These are phyloP conservation scores for Neopestalotiopsis clavispora DNA, from an alignment of 2,329 filamentous ascomycete genomes.

Conservation along the genomic window DNA sequence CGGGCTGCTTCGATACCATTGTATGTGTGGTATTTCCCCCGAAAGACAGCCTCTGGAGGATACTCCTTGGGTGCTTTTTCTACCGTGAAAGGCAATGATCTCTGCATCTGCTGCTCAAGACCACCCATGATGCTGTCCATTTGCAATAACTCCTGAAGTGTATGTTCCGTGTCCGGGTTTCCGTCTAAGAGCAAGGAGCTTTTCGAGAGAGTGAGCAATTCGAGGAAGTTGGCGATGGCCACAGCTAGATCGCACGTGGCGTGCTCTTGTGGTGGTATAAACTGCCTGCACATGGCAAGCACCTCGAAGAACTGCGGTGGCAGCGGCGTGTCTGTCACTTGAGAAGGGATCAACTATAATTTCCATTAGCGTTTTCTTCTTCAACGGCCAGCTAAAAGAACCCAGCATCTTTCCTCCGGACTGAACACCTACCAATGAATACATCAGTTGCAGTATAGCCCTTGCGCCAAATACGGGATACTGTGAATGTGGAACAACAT, in stretches of 20 bases:
- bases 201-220: slow-evolving; percentile 42
- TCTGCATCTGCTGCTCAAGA: slow-evolving; percentile 42
- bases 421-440: slow-evolving; percentile 52
- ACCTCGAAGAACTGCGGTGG: slow-evolving; percentile 50
- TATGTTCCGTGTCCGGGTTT: slow-evolving; percentile 35
- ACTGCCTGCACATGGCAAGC: slow-evolving; percentile 41
- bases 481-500: slow-evolving; percentile 44
- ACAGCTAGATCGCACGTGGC: slow-evolving; percentile 47
- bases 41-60: slow-evolving; percentile 51
- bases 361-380: slow-evolving; percentile 3
- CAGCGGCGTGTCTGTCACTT: slow-evolving; percentile 43
- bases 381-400: no score
- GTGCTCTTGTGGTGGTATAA: slow-evolving; percentile 41
- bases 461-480: slow-evolving; percentile 50
- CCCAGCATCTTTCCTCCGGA: background rate
- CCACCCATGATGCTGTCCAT: slow-evolving; percentile 44
- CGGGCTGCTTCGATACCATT: slow-evolving; percentile 56
- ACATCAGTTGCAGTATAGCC: slow-evolving; percentile 60
- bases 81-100: slow-evolving; percentile 43
- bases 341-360: slow-evolving; percentile 49
- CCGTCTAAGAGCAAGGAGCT: slow-evolving; percentile 43
- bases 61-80: slow-evolving; percentile 32
- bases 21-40: slow-evolving; percentile 60
- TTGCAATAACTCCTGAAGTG: slow-evolving; percentile 44
- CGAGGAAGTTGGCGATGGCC: slow-evolving; percentile 44